Percentiles rank a stretch among this genome's conserved stretches.
phyloP scores from a whole-genome alignment of 208 protist genomes.

The Crithidia fasciculata region DNA sequence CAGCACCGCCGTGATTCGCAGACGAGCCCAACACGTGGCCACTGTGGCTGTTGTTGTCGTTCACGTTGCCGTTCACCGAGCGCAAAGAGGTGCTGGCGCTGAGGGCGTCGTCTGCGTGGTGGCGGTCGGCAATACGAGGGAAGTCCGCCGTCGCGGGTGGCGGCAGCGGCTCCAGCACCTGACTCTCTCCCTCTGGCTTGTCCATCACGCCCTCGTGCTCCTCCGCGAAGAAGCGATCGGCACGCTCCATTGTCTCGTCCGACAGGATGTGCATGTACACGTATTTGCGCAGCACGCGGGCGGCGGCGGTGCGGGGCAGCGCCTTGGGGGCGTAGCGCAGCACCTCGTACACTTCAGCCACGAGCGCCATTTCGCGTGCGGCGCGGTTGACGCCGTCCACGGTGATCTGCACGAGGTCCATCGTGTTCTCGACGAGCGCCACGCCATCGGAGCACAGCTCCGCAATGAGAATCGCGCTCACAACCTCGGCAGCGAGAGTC shows the following conservation, averaged over 20 bases:
- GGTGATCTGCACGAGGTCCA: constrained; percentile 65
- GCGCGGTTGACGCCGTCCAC: constrained; percentile 57
- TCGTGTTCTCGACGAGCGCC: constrained; percentile 55
- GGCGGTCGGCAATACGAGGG: constrained; percentile 25
- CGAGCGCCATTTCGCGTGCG: constrained; percentile 50
- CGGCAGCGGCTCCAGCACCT: constrained; percentile 7
- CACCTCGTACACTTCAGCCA: constrained; percentile 65
- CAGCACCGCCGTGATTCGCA: background rate
- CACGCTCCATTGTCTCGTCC: constrained; percentile 47
- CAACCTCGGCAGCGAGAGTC: constrained; percentile 61
- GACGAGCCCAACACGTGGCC: background rate
- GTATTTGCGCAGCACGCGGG: constrained; percentile 55
- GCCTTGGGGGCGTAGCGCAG: constrained; percentile 25
- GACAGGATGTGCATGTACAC: constrained; percentile 50
- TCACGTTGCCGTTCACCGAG: constrained; percentile 12
- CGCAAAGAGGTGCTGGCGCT: constrained; percentile 24
- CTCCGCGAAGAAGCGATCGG: constrained; percentile 23
- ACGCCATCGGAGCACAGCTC: constrained; percentile 47
- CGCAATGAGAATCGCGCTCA: constrained; percentile 73
- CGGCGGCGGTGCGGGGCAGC: constrained; percentile 29
- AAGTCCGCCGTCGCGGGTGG: constrained; percentile 7
- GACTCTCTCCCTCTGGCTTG: constrained; percentile 9
- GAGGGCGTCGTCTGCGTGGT: constrained; percentile 12
- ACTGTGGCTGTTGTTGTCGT: constrained; percentile 3
- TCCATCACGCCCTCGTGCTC: constrained; percentile 25